These are phyloP conservation scores for Amylocarpus encephaloides DNA, from an alignment of 2,329 filamentous ascomycete species.

Conservation along the genomic window DNA sequence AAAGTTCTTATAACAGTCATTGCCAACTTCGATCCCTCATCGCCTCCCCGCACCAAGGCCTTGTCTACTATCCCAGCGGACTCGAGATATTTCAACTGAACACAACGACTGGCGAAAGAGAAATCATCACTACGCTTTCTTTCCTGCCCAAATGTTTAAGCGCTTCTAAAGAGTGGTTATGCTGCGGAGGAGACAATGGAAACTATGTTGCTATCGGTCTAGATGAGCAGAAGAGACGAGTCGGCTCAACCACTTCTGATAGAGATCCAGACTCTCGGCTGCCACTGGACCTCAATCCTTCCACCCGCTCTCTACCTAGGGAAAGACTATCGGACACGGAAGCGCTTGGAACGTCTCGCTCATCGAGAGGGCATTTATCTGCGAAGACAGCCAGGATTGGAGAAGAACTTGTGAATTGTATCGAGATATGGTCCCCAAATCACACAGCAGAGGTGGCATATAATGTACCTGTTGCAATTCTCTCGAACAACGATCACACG, in stretches of 20 bases:
- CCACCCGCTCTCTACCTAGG: slow-evolving; percentile 16
- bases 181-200: slow-evolving; percentile 80
- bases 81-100: slow-evolving; percentile 66
- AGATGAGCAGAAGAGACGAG: slow-evolving; percentile 13
- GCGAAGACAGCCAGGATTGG: slow-evolving; percentile 50
- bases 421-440: slow-evolving; percentile 54
- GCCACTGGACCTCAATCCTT: slow-evolving; percentile 42
- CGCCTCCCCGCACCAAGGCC: slow-evolving; percentile 67
- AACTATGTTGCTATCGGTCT: slow-evolving; percentile 54
- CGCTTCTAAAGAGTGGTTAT: slow-evolving; percentile 82
- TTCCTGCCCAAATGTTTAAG: slow-evolving; percentile 80
- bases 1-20: slow-evolving; percentile 46
- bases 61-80: slow-evolving; percentile 80
- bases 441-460: slow-evolving; percentile 36
- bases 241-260: slow-evolving; percentile 1
- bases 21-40: slow-evolving; percentile 89
- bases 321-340: slow-evolving; percentile 11
- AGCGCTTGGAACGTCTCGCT: slow-evolving; percentile 7
- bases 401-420: slow-evolving; percentile 58
- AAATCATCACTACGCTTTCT: slow-evolving; percentile 63
- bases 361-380: slow-evolving; percentile 24
- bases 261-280: slow-evolving; percentile 51
- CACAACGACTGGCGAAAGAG: slow-evolving; percentile 62
- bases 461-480: slow-evolving; percentile 53
- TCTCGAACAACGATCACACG: slow-evolving; percentile 88